Base-by-base conservation (phyloP, 345 rosid species). In the Pistacia vera region DNA sequence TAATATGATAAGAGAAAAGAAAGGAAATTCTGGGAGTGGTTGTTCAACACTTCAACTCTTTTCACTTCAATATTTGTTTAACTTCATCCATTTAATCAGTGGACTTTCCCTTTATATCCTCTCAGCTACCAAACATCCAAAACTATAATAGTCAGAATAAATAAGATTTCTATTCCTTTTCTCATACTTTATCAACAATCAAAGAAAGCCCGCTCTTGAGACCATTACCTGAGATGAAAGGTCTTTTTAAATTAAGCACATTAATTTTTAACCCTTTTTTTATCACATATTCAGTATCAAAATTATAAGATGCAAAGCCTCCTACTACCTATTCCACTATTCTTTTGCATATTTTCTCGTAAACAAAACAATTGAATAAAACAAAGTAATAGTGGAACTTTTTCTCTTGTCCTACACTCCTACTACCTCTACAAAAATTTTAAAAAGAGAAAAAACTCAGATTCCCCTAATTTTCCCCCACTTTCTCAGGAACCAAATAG, bases 401-500 rank as follows among this genome's bases (percentile, higher is more conserved):
- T 61, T n/a, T 62, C 41, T 28, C 33, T 59, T 28, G 67, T 33
- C 67, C 58, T 33, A 61, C 33, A 30, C 33, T 30, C 33, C 33
- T 30, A 30, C 75, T 59, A 44, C 28, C 36, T 72, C 75, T 17
- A 41, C 48, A 14, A 44, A 25, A 44, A 68, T 20, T 20, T 59
- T 22, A 48, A 25, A 51, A 48, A 58, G n/a, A 61, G 35, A 73
- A 73, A 71, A 58, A 62, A 30, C 57, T 4, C 44, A 62, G 60
- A 73, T 62, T 73, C 60, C n/a, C 22, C 3, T 63, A 11, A 61
- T 17, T 63, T 62, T 36, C 49, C 41, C 30, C 12, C 12, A 20
- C 61, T 73, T 63, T 73, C 76, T 49, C 61, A 51, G n/a, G 60
- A 63, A 51, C 69, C 60, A 51, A 73, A 73, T 48, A 73, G 36